Base-by-base conservation (phyloP, 1,139 yeast genomes). In the Protomyces arabidopsidicola region DNA sequence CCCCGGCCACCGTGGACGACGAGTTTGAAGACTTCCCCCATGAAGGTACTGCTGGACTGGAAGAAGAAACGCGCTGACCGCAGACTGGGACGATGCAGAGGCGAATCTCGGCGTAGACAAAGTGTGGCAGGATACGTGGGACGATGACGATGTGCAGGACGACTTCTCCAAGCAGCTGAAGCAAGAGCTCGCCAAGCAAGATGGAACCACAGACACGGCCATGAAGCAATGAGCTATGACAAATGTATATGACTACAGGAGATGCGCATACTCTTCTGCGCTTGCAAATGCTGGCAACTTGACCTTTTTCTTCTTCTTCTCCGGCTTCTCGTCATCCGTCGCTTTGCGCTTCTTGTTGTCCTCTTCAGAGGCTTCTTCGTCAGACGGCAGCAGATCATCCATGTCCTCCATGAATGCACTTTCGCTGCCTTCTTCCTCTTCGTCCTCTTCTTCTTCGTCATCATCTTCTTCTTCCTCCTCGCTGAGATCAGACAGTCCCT, bases 91-190 rank as follows among this genome's bases (percentile, higher is more conserved):
- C 35, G 80, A 78, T 48, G 76, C 77, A 50, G 81, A 81, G 52
- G 73, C 82, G 10, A 72, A 82, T n/a, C 79, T 73, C 20, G 71
- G 73, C 38, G 69, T 70, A 24, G 77, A 77, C 69, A 77, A 84
- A 18, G 82, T 83, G 65, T 90, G 97, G 97, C 96, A 90, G 73
- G 96, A 90, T 74, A 91, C 88, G 73, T 90, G 97, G 97, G 97
- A 90, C 70, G 97, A 78, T 55, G 72, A 86, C 67, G 96, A 90
- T 71, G 86, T 86, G 65, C 91, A 87, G 68, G 97, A 89, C 73
- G 89, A 88, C 68, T 90, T 90, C 74, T 84, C 93, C 36, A 81
- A 81, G 67, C 84, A 81, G 70, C 80, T 90, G 73, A 82, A 85
- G 80, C 77, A 75, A 65, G 85, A 48, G 36, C 45, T 65, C 3